Base-by-base conservation (phyloP, 805 yeast genomes). In the Candida schatavii region DNA sequence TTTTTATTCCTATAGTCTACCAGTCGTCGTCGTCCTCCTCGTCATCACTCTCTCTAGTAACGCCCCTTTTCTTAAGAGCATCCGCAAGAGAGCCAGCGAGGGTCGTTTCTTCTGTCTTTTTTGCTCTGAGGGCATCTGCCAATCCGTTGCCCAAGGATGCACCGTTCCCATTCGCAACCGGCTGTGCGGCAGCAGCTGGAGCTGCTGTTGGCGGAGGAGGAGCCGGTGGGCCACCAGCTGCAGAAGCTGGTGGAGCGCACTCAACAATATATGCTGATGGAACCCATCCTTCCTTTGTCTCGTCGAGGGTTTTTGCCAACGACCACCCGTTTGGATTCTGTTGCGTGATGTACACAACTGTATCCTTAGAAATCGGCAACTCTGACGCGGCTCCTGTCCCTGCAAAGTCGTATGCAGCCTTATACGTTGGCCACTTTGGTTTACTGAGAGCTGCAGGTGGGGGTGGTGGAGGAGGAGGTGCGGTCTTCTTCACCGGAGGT, bases 301-400 rank as follows among this genome's bases (percentile, higher is more conserved):
- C 93, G 55, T 85, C 90, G 46, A 83, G 60, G 26, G 80, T 72
- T 59, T 85, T 85, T 7, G 89, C 97, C 44, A 93, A 72, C 53
- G 96, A 91, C 99, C 99, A 93, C 14, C 97, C 96, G 47, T 87
- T 90, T 35, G 83, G 81, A 43, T 84, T 87, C 48, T 84, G 80
- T 55, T 77, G 83, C 2, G 81, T 67, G 26, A 93, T 79, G 46
- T 80, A 80, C 28, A 91, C 81, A 36, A 88, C 69, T 35, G 86
- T 85, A 45, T 86, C 96, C 54, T 84, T 85, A 4, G 74, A 65
- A 30, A 91, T 71, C 5, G 97, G 88, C 45, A 90, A 70, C 52
- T 83, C 89, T 6, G 93, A 82, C 0, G 95, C 83, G 11, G 83
- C 75, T 14, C 91, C 93, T 1, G 89, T 78, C 5, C 97, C 97